Evolutionary conservation across 345 rosid species (phyloP).

Genomic region (Combretum micranthum): DNA sequence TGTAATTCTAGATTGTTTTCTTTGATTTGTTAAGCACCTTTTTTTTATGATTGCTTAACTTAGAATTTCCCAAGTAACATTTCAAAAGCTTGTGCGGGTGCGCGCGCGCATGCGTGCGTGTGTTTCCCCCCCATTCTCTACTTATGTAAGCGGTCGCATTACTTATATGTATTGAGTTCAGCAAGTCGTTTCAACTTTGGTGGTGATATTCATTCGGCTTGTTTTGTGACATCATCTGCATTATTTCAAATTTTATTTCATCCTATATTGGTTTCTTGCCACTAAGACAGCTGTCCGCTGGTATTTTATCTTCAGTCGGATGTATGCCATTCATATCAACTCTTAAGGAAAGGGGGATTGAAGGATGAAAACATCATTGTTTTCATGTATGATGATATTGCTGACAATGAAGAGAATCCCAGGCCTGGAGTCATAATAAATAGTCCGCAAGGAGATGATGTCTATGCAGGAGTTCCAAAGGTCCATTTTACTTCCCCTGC

Average conservation of each 20-base stretch:
- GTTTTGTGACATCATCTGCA: background rate
- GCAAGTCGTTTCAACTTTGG: too few species aligned
- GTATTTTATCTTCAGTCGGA: conserved; percentile 45
- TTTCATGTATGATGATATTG: conserved; percentile 96
- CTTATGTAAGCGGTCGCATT: too few species aligned
- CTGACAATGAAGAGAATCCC: conserved; percentile 65
- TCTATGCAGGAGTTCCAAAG: conserved; percentile 89
- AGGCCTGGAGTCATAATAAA: conserved; percentile 78
- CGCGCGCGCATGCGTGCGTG: too few species aligned
- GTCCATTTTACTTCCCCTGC: conserved; percentile 21
- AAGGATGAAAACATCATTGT: conserved; percentile 91
- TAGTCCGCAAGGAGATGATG: conserved; percentile 72
- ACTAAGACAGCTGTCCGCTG: background rate
- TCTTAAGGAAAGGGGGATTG: conserved; percentile 78
- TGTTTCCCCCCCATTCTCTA: too few species aligned
- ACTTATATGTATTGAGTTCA: too few species aligned
- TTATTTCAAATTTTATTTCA: background rate
- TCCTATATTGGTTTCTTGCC: background rate
- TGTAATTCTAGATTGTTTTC: too few species aligned
- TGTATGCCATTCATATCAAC: conserved; percentile 94
- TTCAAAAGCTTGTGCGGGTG: too few species aligned
- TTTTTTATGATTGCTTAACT: too few species aligned
- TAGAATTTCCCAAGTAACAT: too few species aligned
- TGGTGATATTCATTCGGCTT: too few species aligned
- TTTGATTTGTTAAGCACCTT: too few species aligned